Percentiles rank a stretch among this genome's conserved stretches.
Evolutionary conservation across 257 asterid species (phyloP).

Genomic region (Thymus mandschuricus): DNA sequence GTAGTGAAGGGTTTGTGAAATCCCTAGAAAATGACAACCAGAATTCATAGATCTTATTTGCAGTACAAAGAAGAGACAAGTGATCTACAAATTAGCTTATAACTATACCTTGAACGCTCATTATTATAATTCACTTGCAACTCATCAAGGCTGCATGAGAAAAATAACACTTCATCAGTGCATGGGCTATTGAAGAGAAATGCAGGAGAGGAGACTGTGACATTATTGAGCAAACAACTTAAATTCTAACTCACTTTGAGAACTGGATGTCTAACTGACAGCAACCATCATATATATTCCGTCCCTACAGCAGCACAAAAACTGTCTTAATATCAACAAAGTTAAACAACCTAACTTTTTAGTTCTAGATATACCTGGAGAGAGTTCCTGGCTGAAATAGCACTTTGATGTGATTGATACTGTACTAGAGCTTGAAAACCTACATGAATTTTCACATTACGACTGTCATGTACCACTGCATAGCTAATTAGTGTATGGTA

Average conservation of each 20-base stretch:
- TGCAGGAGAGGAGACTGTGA: conserved; percentile 26
- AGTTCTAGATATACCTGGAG: conserved; percentile 64
- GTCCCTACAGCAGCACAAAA: conserved; percentile 61
- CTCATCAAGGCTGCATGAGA: conserved; percentile 84
- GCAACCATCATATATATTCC: conserved; percentile 97
- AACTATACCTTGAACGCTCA: conserved; percentile 87
- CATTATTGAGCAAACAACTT: conserved; percentile 21
- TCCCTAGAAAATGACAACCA: conserved; percentile 65
- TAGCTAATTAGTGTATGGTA: neutral
- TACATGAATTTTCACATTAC: conserved; percentile 43
- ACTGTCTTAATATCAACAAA: conserved; percentile 24
- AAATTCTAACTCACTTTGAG: conserved; percentile 69
- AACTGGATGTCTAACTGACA: conserved; percentile 98
- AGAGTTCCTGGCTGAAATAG: conserved; percentile 80
- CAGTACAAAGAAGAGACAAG: conserved; percentile 25
- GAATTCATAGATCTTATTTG: conserved; percentile 28
- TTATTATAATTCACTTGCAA: conserved; percentile 94
- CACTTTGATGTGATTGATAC: conserved; percentile 74
- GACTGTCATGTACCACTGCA: conserved; percentile 29
- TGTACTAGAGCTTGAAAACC: conserved; percentile 97
- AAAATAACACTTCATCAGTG: conserved; percentile 32
- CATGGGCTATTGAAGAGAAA: conserved; percentile 20
- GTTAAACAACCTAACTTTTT: conserved; percentile 2
- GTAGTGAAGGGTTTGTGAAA: conserved; percentile 91
- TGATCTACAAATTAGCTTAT: conserved; percentile 14